Conservation (phyloP, 768 basidiomycete genomes). For the Collybiopsis luxurians region DNA sequence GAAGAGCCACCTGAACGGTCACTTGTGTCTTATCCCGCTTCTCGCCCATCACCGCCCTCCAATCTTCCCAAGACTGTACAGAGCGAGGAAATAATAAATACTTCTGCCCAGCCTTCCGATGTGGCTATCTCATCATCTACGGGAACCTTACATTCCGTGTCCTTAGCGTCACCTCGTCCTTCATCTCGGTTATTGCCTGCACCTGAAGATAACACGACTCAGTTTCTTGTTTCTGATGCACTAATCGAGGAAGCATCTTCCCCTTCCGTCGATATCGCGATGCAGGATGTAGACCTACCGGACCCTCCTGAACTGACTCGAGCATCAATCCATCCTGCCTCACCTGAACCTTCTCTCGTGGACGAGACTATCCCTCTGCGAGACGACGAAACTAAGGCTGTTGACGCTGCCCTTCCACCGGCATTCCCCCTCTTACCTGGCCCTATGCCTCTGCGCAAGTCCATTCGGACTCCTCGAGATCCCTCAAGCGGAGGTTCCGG, state of each 20-base stretch:
- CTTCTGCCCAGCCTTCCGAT: conserved; percentile 9
- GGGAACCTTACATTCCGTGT: conserved; percentile 35
- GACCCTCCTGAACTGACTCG: too few species aligned
- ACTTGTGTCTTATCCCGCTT: neutral
- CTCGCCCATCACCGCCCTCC: neutral
- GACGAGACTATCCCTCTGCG: neutral
- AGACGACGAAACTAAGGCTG: neutral
- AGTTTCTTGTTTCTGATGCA: neutral
- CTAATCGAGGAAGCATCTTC: neutral
- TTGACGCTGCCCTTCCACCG: conserved; percentile 34
- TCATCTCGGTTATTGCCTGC: neutral
- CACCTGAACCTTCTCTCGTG: neutral
- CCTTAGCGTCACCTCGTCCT: conserved; percentile 30
- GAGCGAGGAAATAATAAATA: conserved; percentile 5
- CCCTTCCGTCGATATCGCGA: neutral
- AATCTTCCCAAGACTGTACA: neutral
- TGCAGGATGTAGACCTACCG: neutral
- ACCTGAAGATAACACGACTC: neutral
- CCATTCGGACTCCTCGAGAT: conserved; percentile 51
- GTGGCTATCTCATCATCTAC: conserved; percentile 27
- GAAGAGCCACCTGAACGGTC: conserved; percentile 52
- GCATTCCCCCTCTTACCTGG: conserved; percentile 66
- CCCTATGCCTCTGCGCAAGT: conserved; percentile 69
- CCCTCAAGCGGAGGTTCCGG: conserved; percentile 32
- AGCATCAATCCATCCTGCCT: neutral